Percentiles rank a stretch among this genome's conserved stretches.
Conservation (phyloP, 1,284 basidiomycete genomes). For the Amylostereum areolatum region DNA sequence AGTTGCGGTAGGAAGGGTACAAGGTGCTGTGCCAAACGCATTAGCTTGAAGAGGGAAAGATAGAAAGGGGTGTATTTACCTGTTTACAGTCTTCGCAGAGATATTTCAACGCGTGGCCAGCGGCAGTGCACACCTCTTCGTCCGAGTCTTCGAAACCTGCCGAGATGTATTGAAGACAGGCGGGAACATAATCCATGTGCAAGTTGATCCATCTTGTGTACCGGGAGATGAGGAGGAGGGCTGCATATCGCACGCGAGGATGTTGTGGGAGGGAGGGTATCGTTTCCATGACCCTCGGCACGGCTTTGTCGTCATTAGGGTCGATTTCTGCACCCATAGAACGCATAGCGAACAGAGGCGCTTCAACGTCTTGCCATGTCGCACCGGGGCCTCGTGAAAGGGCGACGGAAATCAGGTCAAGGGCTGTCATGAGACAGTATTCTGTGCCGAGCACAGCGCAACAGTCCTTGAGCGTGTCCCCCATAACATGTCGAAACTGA, state of each 20-base stretch:
- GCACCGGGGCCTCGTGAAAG: slow-evolving; percentile 49
- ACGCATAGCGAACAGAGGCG: slow-evolving; percentile 95
- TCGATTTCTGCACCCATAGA: slow-evolving; percentile 98
- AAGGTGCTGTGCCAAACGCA: slow-evolving; percentile 56
- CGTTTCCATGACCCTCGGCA: slow-evolving; percentile 94
- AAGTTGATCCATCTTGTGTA: slow-evolving; percentile 96
- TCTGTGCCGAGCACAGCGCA: slow-evolving; percentile 91
- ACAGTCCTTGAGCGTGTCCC: slow-evolving; percentile 98
- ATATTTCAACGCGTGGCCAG: slow-evolving; percentile 94
- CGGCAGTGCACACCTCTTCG: slow-evolving; percentile 84
- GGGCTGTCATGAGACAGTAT: slow-evolving; percentile 76
- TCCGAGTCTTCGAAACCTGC: slow-evolving; percentile 84
- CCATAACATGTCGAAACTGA: slow-evolving; percentile 95
- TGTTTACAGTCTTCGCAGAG: slow-evolving; percentile 95
- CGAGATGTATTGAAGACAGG: slow-evolving; percentile 88
- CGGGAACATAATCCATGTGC: slow-evolving; percentile 85
- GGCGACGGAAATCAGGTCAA: slow-evolving; percentile 75
- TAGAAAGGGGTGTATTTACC: slow-evolving; percentile 33
- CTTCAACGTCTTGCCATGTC: slow-evolving; percentile 96
- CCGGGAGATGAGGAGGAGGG: slow-evolving; percentile 90
- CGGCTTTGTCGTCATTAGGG: slow-evolving; percentile 73
- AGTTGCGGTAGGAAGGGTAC: slow-evolving; percentile 90
- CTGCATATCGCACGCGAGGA: slow-evolving; percentile 91
- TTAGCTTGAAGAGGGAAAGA: slow-evolving; percentile 2
- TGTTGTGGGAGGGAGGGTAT: slow-evolving; percentile 89